phyloP scores from a whole-genome alignment of 2,329 filamentous ascomycete genomes.

The Bipolaris gigantea region DNA sequence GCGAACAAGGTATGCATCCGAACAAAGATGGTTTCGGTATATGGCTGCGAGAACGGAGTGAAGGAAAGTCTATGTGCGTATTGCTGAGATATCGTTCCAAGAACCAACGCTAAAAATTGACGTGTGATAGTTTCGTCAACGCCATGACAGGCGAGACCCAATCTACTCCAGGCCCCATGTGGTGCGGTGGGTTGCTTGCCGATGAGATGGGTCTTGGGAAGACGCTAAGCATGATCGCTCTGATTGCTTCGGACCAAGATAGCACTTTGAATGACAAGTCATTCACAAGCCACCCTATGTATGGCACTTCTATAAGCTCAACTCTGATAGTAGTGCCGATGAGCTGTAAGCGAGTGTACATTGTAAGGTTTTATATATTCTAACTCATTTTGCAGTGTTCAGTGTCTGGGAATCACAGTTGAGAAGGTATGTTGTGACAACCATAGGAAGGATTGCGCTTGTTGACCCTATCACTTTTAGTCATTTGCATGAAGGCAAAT shows the following conservation, averaged over 20 bases:
- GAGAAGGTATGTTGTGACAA: background rate
- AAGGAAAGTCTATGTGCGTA: background rate
- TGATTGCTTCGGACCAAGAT: slow-evolving; percentile 6
- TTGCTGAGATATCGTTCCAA: background rate
- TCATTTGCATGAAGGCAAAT: background rate
- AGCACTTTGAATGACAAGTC: background rate
- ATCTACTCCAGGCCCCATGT: background rate
- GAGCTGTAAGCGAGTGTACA: background rate
- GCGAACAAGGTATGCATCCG: slow-evolving; percentile 12
- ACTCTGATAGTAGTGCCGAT: background rate
- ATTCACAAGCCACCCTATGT: background rate
- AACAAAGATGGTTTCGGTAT: slow-evolving; percentile 4
- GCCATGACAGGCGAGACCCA: background rate
- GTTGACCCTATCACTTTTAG: background rate
- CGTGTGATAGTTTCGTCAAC: background rate
- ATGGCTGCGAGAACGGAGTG: slow-evolving; percentile 3
- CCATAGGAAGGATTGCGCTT: background rate
- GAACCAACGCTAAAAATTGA: background rate
- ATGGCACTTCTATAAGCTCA: background rate
- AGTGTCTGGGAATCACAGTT: background rate
- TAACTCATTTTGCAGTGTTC: background rate
- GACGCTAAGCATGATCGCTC: slow-evolving; percentile 20
- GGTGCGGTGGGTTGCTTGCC: slow-evolving; percentile 13
- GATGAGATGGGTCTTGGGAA: slow-evolving; percentile 23
- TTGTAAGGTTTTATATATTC: background rate